Base-by-base conservation (phyloP, 2,329 filamentous ascomycete genomes). In the Graphiopsis chlorocephala region DNA sequence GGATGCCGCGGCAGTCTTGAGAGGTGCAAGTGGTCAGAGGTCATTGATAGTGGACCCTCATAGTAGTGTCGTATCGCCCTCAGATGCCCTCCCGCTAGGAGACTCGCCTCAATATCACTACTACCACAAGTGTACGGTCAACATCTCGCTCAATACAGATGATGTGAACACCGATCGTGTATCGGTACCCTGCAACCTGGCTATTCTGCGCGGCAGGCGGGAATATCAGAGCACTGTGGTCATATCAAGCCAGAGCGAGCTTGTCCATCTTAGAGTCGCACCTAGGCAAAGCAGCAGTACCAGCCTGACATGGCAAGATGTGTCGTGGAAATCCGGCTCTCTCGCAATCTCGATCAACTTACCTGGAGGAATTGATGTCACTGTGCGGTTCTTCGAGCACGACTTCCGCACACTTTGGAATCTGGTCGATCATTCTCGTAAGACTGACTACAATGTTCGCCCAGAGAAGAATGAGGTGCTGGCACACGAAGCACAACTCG, bases 361-460 rank as follows among this genome's bases (percentile, higher is more conserved):
- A 20, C 90, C 91, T 0, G 87, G 91, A 68, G 91, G 91, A 0
- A 94, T 95, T 72, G 80, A 89, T 65, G 78, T 96, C 48, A 85
- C 85, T 23, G 79, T 95, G 20, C 87, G 90, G 68, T 88, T 93
- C 73, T 83, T 83, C 15, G 90, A 93, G 71, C 81, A 85, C n/a
- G 92, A 96, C 73, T 96, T 90, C 79, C 86, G 88, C 67, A 88
- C 86, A 67, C 78, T 96, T 12, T 93, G 89, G 86, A 90, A 87
- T 70, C 92, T 96, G 77, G 92, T 93, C 69, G 92, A 96, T 66
- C 94, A 96, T 74, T 91, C 90, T 28, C 85, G 85, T 68, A 92
- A 90, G 71, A 86, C 94, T 2, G 89, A 93, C 72, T 83, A 84
- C 28, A 90, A 87, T 60, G 81, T 96, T 48, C 86, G 87, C 38